A percentile compares a stretch with the other conserved stretches of the same genome.
Evolutionary conservation across 2,329 filamentous ascomycete genomes (phyloP).

Genomic region (Cladosporium oxysporum): DNA sequence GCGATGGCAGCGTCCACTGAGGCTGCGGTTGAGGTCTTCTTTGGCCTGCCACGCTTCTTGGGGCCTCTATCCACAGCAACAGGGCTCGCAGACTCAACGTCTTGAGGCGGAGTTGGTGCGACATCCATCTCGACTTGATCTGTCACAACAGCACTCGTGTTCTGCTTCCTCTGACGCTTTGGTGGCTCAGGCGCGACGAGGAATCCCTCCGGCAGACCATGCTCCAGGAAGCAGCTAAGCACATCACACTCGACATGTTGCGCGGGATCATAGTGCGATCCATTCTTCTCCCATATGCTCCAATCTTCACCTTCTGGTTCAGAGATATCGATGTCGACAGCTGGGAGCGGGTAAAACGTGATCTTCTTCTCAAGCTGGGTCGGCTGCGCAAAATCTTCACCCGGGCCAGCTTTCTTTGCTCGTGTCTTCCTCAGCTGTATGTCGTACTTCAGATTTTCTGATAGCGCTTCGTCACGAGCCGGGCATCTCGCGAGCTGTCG

Average conservation of each 20-base stretch:
- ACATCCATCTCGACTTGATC: neutral
- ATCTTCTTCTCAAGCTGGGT: constrained; percentile 34
- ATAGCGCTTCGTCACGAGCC: constrained; percentile 21
- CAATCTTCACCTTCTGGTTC: constrained; percentile 31
- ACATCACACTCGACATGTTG: constrained; percentile 41
- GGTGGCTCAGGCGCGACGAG: constrained; percentile 4
- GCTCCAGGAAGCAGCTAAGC: constrained; percentile 36
- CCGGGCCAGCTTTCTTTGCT: constrained; percentile 28
- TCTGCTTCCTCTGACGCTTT: constrained; percentile 16
- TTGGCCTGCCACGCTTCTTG: constrained; percentile 9
- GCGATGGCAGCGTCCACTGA: neutral
- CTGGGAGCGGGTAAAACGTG: constrained; percentile 39
- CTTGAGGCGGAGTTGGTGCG: neutral
- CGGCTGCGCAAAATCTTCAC: constrained; percentile 23
- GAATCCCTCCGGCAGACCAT: constrained; percentile 30
- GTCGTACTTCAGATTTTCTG: constrained; percentile 31
- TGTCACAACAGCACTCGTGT: neutral
- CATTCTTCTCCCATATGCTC: constrained; percentile 35
- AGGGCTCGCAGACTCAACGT: neutral
- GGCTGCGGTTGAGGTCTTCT: neutral
- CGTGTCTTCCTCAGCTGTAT: constrained; percentile 37
- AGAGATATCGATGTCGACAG: constrained; percentile 33
- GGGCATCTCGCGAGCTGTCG: constrained; percentile 26
- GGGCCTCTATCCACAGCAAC: neutral
- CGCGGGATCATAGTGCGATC: constrained; percentile 37